Percentiles rank a stretch among this genome's conserved stretches.
Conservation (phyloP, 202 grass and related monocot species). For the Elaeis oleifera region DNA sequence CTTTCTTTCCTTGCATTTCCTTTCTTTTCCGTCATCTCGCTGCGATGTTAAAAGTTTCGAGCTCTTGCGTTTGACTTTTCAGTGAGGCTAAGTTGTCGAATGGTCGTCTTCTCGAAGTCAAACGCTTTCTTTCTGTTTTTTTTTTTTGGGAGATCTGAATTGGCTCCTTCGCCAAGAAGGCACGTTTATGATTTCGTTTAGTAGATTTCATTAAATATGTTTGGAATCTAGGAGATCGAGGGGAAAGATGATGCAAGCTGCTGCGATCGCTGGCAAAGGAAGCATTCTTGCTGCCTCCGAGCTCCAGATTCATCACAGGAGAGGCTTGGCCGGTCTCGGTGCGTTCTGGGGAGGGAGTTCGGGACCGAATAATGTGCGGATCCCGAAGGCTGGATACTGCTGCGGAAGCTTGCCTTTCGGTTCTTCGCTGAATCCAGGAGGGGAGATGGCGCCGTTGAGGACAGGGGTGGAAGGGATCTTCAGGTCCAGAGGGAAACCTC, state of each 20-base stretch:
- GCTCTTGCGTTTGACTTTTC: too few relatives aligned
- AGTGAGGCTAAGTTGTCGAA: too few relatives aligned
- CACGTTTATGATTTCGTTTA: too few relatives aligned
- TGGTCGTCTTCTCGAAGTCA: too few relatives aligned
- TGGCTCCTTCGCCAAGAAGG: too few relatives aligned
- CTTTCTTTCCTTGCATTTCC: too few relatives aligned
- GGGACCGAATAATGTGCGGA: slow-evolving; percentile 24
- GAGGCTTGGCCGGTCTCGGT: background rate
- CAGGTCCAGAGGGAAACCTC: slow-evolving; percentile 47
- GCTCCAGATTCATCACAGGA: background rate
- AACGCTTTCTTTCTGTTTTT: too few relatives aligned
- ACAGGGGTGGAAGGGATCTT: slow-evolving; percentile 49
- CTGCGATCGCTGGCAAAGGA: slow-evolving; percentile 1
- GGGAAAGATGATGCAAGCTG: slow-evolving; percentile 7
- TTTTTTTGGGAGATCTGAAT: too few relatives aligned
- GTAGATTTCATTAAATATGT: too few relatives aligned
- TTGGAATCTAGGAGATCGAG: background rate
- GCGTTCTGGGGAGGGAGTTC: background rate
- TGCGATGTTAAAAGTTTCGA: too few relatives aligned
- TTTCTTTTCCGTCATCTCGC: too few relatives aligned
- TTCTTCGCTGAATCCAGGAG: slow-evolving; percentile 31
- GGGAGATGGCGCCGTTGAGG: slow-evolving; percentile 53
- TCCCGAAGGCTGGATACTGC: slow-evolving; percentile 47
- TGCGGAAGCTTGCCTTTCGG: slow-evolving; percentile 38
- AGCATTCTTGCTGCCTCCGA: background rate